These are phyloP conservation scores for Wallacemonas sp. DNA, from an alignment of 208 protist genomes.

Conservation along the genomic window DNA sequence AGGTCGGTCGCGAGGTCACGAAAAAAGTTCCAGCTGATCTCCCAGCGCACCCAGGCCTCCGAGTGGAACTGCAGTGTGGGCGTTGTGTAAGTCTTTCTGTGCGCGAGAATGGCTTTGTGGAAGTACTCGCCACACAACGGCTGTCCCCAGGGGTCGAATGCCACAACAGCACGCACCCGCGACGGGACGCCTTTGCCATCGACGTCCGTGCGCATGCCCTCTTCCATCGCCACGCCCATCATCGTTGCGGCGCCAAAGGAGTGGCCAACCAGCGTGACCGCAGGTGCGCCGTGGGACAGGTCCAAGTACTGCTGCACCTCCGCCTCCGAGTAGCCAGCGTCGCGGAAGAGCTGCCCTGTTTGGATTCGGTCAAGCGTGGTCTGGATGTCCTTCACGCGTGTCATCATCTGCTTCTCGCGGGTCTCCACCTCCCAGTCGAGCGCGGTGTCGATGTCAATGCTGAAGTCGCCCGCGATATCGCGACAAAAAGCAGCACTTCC, in stretches of 20 bases:
- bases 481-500: slow-evolving; percentile 77
- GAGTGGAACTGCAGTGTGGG: slow-evolving; percentile 71
- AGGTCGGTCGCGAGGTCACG: slow-evolving; percentile 19
- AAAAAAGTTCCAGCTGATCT: slow-evolving; percentile 51
- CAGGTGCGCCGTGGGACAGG: not conserved
- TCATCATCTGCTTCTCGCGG: slow-evolving; percentile 56
- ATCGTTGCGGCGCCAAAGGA: slow-evolving; percentile 65
- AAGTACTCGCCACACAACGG: slow-evolving; percentile 53
- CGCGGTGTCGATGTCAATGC: slow-evolving; percentile 30
- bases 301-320: slow-evolving; percentile 27
- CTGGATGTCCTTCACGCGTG: slow-evolving; percentile 47
- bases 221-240: slow-evolving; percentile 44
- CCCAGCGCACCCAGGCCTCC: slow-evolving; percentile 43
- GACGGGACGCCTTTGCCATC: slow-evolving; percentile 6
- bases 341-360: slow-evolving; percentile 24
- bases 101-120: slow-evolving; percentile 28
- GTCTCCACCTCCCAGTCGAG: slow-evolving; percentile 35
- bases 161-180: slow-evolving; percentile 29
- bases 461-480: slow-evolving; percentile 30
- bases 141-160: slow-evolving; percentile 72
- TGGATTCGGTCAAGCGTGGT: slow-evolving; percentile 31
- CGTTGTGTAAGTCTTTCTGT: slow-evolving; percentile 28
- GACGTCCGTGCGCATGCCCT: slow-evolving; percentile 9
- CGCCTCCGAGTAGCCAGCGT: slow-evolving; percentile 18
- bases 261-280: slow-evolving; percentile 41